phyloP scores from a whole-genome alignment of 2,329 filamentous ascomycete species.

The Aspergillus intermedius region DNA sequence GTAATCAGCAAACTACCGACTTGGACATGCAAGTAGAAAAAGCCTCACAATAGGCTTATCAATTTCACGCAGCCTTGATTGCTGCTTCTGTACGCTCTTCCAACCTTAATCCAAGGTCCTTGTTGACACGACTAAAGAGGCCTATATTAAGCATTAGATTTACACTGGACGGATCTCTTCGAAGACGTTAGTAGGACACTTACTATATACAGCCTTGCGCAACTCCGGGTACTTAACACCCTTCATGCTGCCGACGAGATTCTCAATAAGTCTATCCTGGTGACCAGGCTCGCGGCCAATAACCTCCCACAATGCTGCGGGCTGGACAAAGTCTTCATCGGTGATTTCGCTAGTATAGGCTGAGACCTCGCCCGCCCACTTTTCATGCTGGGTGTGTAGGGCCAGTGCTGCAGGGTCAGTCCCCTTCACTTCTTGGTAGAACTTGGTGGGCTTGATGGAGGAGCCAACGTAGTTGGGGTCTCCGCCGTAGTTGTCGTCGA shows the following conservation, averaged over 20 bases:
- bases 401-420: constrained; percentile 6
- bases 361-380: constrained; percentile 21
- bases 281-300: constrained; percentile 26
- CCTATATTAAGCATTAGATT: no score
- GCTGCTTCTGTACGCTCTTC: no score
- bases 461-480: constrained; percentile 50
- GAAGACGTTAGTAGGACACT: no score
- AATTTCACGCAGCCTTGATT: no score
- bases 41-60: no score
- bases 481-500: constrained; percentile 50
- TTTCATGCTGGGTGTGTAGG: constrained; percentile 22
- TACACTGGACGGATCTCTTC: no score
- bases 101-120: no score
- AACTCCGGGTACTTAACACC: no score
- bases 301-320: constrained; percentile 25
- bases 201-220: no score
- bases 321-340: constrained; percentile 25
- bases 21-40: no score
- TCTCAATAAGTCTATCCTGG: constrained; percentile 25
- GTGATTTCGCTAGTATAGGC: constrained; percentile 15
- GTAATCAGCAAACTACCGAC: no score
- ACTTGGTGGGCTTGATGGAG: constrained; percentile 19
- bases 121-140: no score
- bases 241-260: constrained; percentile 4
- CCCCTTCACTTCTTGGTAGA: constrained; percentile 3